These are phyloP conservation scores for Verticillium klebahnii DNA, from an alignment of 2,329 filamentous ascomycete species.

Conservation along the genomic window DNA sequence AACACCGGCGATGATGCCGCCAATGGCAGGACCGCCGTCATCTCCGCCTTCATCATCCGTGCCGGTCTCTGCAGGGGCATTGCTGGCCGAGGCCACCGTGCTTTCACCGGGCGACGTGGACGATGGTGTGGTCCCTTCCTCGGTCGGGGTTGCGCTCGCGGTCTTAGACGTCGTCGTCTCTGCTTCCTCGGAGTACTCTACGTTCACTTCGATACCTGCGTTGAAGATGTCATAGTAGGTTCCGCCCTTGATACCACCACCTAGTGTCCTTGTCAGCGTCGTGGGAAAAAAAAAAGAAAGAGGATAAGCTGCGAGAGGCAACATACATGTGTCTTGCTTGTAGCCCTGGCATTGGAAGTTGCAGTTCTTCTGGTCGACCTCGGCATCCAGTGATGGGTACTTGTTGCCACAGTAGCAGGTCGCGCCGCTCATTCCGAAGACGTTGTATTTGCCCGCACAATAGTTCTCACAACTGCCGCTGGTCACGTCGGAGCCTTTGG, in stretches of 20 bases:
- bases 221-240: slow-evolving; percentile 44
- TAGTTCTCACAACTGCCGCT: not conserved
- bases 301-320: not conserved
- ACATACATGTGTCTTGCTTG: slow-evolving; percentile 59
- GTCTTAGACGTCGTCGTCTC: slow-evolving; percentile 20
- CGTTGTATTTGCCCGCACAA: slow-evolving; percentile 23
- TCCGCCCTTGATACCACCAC: slow-evolving; percentile 26
- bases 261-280: slow-evolving; percentile 9
- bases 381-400: slow-evolving; percentile 54
- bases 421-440: slow-evolving; percentile 59
- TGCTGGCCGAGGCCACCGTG: slow-evolving; percentile 8
- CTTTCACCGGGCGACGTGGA: slow-evolving; percentile 10
- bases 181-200: slow-evolving; percentile 25
- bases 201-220: slow-evolving; percentile 38
- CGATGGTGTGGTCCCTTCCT: slow-evolving; percentile 12
- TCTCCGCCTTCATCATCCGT: slow-evolving; percentile 10
- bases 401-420: slow-evolving; percentile 70
- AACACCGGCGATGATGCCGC: slow-evolving; percentile 80
- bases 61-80: slow-evolving; percentile 12
- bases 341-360: slow-evolving; percentile 62
- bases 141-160: slow-evolving; percentile 13
- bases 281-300: not conserved
- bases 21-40: slow-evolving; percentile 58
- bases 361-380: slow-evolving; percentile 58
- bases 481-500: not conserved